phyloP scores from a whole-genome alignment of 805 yeast species.

The Ogataea zsoltii region DNA sequence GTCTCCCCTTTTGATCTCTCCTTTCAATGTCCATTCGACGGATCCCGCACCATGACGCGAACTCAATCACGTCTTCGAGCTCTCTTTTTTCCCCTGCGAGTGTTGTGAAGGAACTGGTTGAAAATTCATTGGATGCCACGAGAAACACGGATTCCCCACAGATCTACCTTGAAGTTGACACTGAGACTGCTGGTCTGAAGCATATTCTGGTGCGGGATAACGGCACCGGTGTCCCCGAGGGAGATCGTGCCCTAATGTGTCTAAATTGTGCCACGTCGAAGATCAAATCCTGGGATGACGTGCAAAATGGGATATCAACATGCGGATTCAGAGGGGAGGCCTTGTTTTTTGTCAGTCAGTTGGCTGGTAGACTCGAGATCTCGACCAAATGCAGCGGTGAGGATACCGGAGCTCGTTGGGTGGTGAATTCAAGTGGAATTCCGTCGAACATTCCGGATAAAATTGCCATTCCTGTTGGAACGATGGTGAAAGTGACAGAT shows the following conservation, averaged over 20 bases:
- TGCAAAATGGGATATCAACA: slow-evolving; percentile 31
- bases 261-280: slow-evolving; percentile 45
- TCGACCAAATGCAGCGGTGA: slow-evolving; percentile 34
- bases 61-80: slow-evolving; percentile 29
- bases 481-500: slow-evolving; percentile 35
- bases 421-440: slow-evolving; percentile 32
- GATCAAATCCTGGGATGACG: slow-evolving; percentile 31
- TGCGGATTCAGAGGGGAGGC: slow-evolving; percentile 57
- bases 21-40: slow-evolving; percentile 19
- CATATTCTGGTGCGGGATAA: slow-evolving; percentile 38
- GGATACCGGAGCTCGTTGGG: slow-evolving; percentile 38
- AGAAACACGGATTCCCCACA: slow-evolving; percentile 19
- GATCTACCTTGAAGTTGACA: slow-evolving; percentile 40
- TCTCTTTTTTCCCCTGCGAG: slow-evolving; percentile 37
- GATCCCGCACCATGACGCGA: slow-evolving; percentile 22
- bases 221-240: slow-evolving; percentile 39
- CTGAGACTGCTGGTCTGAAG: slow-evolving; percentile 37
- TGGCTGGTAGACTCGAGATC: slow-evolving; percentile 33
- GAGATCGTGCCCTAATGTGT: slow-evolving; percentile 38
- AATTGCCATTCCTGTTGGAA: slow-evolving; percentile 37
- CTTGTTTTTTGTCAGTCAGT: slow-evolving; percentile 38
- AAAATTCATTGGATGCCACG: slow-evolving; percentile 42
- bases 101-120: slow-evolving; percentile 43
- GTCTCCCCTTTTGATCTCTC: not conserved
- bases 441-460: slow-evolving; percentile 18